Evolutionary conservation across 2,329 filamentous ascomycete genomes (phyloP).

Genomic region (Alternaria burnsii): DNA sequence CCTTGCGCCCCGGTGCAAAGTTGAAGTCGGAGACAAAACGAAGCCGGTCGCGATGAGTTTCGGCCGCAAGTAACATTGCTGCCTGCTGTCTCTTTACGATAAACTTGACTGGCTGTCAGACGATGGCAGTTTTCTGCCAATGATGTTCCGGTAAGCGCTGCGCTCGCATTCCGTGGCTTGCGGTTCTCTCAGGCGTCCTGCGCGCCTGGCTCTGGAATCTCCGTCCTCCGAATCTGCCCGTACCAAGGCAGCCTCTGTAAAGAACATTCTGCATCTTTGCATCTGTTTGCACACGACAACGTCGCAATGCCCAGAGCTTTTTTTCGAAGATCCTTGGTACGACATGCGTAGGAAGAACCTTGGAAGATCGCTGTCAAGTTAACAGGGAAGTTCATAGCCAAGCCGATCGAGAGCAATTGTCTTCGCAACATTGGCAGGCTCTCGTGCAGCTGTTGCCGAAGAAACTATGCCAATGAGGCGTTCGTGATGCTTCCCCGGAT

Average conservation of each 20-base stretch:
- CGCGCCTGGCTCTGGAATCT: neutral
- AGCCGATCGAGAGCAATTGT: neutral
- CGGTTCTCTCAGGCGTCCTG: conserved; percentile 1
- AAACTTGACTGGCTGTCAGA: neutral
- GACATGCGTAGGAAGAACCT: neutral
- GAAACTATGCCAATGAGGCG: neutral
- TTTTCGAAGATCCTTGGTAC: neutral
- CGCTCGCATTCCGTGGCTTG: conserved; percentile 2
- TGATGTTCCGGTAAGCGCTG: neutral
- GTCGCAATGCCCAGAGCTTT: neutral
- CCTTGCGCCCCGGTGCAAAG: neutral
- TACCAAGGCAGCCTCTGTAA: neutral
- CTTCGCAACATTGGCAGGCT: neutral
- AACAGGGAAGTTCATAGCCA: neutral
- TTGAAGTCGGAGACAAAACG: neutral
- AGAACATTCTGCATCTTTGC: neutral
- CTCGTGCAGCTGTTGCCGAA: neutral
- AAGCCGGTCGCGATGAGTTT: neutral
- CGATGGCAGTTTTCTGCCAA: conserved; percentile 6
- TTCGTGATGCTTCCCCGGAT: conserved; percentile 1
- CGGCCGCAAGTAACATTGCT: conserved; percentile 3
- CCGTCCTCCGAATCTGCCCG: conserved; percentile 5
- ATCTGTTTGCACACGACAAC: neutral
- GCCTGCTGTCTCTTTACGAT: neutral
- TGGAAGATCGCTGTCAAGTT: neutral